Base-by-base conservation (phyloP, 768 basidiomycete species). In the Coprinopsis strossmayeri region DNA sequence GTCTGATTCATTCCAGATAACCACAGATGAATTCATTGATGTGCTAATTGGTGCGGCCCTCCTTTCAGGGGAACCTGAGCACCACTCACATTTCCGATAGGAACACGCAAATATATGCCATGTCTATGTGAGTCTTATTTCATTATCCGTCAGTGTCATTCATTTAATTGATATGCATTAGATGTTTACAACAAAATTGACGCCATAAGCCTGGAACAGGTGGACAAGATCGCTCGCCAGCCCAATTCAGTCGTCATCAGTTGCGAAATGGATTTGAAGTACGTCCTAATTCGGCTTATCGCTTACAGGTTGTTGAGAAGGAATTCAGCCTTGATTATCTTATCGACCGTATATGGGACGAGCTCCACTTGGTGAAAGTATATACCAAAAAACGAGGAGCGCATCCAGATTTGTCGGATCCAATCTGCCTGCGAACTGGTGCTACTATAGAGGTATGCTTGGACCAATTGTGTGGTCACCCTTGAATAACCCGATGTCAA, bases 151-250 rank as follows among this genome's bases (percentile, higher is more conserved):
- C 23, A 4, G 21, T 15, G 27, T n/a, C 12, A 17, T 18, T 38
- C 2, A n/a, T 47, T 15, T 15, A 12, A 32, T 23, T 51, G 9
- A 46, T 21, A 13, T 43, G 18, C 18, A 15, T 5, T 51, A 90
- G 87, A 91, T 65, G 92, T 94, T 5, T 95, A 95, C 70, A 99
- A 99, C 75, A 99, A 99, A 69, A 81, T 96, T 52, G 94, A 97
- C 58, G 77, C 87, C 2, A 84, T 93, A 57, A 87, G 84, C 58
- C 71, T 91, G 34, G 88, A 91, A 61, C 82, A 81, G 55, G 74
- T 94, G 51, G 82, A 95, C 64, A 87, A 87, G 52, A 67, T 93
- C 25, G 90, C 91, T 27, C 77, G 85, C 37, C 78, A 87, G 55
- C 84, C 87, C 11, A 76, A 87, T 60, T 84, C 90, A 0, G 78